Percentiles rank a stretch among this genome's conserved stretches.
Evolutionary conservation across 1,139 yeast species (phyloP).

Genomic region (Hyphopichia buzzinii): DNA sequence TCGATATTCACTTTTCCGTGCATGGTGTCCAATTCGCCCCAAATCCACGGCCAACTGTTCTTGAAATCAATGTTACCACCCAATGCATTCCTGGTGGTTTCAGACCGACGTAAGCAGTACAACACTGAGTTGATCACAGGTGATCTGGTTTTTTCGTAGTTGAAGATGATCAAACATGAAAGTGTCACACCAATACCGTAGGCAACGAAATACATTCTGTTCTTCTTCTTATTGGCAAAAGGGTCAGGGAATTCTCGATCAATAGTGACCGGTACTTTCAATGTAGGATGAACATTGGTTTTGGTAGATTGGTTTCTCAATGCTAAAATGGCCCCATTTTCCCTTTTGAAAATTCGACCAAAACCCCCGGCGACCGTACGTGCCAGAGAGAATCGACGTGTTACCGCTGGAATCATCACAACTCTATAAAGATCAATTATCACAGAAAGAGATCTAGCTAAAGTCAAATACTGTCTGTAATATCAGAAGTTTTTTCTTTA

Average conservation of each 20-base stretch:
- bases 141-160: conserved; percentile 86
- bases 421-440: background rate
- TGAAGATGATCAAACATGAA: conserved; percentile 71
- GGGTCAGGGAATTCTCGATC: conserved; percentile 79
- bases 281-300: background rate
- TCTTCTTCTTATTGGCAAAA: conserved; percentile 48
- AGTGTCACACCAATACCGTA: conserved; percentile 66
- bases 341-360: background rate
- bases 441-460: no score
- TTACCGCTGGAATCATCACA: background rate
- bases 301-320: background rate
- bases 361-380: background rate
- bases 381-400: background rate
- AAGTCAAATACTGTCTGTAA: no score
- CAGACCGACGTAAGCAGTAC: conserved; percentile 78
- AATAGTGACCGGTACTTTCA: conserved; percentile 47
- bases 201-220: conserved; percentile 52
- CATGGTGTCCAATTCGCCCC: conserved; percentile 80
- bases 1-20: conserved; percentile 74
- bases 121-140: conserved; percentile 87
- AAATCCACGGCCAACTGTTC: conserved; percentile 81
- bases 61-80: conserved; percentile 77
- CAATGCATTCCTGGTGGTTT: conserved; percentile 57
- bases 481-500: no score
- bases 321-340: background rate